Percentiles rank a stretch among this genome's conserved stretches.
Evolutionary conservation across 345 rosid genomes (phyloP).

Genomic region (Populus pruinosa): DNA sequence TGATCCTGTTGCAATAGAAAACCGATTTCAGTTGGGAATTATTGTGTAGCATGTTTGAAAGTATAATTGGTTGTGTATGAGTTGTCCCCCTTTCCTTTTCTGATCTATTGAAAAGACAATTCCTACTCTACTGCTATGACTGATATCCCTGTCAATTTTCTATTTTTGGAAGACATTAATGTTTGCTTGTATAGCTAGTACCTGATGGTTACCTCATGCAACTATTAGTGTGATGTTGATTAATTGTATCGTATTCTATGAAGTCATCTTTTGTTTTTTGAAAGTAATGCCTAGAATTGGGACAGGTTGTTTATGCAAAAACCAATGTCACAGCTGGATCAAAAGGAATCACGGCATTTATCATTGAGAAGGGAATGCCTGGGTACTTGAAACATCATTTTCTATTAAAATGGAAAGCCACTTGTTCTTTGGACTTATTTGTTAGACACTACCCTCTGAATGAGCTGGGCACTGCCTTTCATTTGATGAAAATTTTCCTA

Average conservation of each 20-base stretch:
- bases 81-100: not conserved
- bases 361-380: conserved; percentile 86
- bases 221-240: not conserved
- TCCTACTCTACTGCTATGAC: not conserved
- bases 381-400: conserved; percentile 48
- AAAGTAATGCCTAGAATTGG: conserved; percentile 13
- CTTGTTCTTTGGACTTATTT: no score
- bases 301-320: conserved; percentile 84
- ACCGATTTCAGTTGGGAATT: not conserved
- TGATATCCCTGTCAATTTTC: not conserved
- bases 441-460: no score
- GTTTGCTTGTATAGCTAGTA: not conserved
- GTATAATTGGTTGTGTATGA: not conserved
- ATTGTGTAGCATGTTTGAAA: not conserved
- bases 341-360: conserved; percentile 92
- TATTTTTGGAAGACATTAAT: no score
- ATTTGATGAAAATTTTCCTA: not conserved
- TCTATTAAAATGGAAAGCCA: not conserved
- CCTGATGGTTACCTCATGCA: not conserved
- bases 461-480: no score
- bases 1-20: not conserved
- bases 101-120: not conserved
- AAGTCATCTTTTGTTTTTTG: conserved; percentile 13
- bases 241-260: no score
- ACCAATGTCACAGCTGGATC: conserved; percentile 69